These are phyloP conservation scores for Dendrostoma leiphaemia DNA, from an alignment of 2,329 filamentous ascomycete genomes.

Conservation along the genomic window DNA sequence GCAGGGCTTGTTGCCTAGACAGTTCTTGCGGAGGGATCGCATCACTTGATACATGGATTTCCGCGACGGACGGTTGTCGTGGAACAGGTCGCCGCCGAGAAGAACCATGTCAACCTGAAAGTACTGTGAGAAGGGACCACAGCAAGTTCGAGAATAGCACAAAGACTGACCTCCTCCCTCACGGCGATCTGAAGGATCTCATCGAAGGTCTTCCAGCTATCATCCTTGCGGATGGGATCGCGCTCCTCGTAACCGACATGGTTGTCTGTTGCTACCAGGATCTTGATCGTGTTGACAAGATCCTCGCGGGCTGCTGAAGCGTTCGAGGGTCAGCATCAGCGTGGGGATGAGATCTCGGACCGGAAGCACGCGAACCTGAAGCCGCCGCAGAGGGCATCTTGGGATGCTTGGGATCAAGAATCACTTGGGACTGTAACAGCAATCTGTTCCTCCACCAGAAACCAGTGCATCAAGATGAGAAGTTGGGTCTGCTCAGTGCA, in stretches of 20 bases:
- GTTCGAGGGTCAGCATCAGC: not conserved
- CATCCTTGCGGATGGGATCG: conserved; percentile 90
- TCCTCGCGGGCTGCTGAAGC: conserved; percentile 38
- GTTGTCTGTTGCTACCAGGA: conserved; percentile 92
- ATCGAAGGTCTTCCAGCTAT: conserved; percentile 95
- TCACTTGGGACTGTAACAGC: too few relatives aligned
- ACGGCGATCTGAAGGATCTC: conserved; percentile 90
- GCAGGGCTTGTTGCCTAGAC: conserved; percentile 91
- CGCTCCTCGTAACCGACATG: conserved; percentile 97
- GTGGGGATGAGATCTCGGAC: not conserved
- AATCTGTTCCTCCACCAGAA: too few relatives aligned
- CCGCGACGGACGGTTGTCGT: conserved; percentile 95
- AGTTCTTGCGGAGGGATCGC: conserved; percentile 89
- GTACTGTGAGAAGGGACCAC: not conserved
- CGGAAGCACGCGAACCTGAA: conserved; percentile 21
- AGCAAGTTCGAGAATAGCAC: conserved; percentile 12
- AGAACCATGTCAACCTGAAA: conserved; percentile 87
- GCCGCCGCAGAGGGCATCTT: conserved; percentile 24
- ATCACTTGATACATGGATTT: conserved; percentile 98
- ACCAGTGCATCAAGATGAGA: not conserved
- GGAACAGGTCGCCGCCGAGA: conserved; percentile 91
- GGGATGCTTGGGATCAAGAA: not conserved
- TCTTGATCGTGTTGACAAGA: conserved; percentile 94
- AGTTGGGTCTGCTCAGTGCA: too few relatives aligned
- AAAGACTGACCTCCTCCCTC: conserved; percentile 64